Evolutionary conservation across 2,329 filamentous ascomycete genomes (phyloP).

Genomic region (Malbranchea zuffiana): DNA sequence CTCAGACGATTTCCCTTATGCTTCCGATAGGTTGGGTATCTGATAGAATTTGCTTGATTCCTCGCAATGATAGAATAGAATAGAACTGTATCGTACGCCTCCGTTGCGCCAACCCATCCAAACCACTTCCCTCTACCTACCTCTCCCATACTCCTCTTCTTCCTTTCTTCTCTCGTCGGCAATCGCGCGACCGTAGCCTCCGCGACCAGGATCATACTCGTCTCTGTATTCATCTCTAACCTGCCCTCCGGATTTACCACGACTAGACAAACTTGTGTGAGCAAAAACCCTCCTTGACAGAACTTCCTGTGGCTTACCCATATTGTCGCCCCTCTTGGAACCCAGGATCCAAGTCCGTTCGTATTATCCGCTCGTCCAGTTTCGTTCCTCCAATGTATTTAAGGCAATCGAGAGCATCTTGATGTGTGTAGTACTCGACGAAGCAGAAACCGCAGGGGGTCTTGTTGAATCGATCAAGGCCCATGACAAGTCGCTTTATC

Average conservation of each 20-base stretch:
- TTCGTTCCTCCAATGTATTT: constrained; percentile 98
- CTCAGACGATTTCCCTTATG: background rate
- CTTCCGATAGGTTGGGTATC: constrained; percentile 4
- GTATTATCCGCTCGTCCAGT: constrained; percentile 90
- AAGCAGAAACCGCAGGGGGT: constrained; percentile 99
- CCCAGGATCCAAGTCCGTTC: constrained; percentile 88
- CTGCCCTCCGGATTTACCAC: constrained; percentile 91
- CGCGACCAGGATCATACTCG: constrained; percentile 90
- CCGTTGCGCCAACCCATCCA: constrained; percentile 8
- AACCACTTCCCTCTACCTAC: constrained; percentile 32
- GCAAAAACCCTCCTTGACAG: background rate
- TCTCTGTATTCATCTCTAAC: constrained; percentile 96
- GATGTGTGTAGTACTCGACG: constrained; percentile 96
- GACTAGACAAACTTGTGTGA: constrained; percentile 29
- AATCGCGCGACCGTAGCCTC: constrained; percentile 73
- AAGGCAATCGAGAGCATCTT: constrained; percentile 94
- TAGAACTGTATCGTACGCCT: constrained; percentile 6
- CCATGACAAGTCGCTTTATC: constrained; percentile 97
- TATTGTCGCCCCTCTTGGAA: constrained; percentile 96
- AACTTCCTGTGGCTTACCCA: constrained; percentile 41
- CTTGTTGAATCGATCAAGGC: constrained; percentile 90
- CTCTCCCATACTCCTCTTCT: constrained; percentile 49
- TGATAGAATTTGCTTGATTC: constrained; percentile 6
- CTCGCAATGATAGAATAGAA: constrained; percentile 5
- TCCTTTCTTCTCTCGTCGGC: constrained; percentile 51